Percentiles rank a stretch among this genome's conserved stretches.
Evolutionary conservation across 768 basidiomycete species (phyloP).

Genomic region (Tulasnella sp.): DNA sequence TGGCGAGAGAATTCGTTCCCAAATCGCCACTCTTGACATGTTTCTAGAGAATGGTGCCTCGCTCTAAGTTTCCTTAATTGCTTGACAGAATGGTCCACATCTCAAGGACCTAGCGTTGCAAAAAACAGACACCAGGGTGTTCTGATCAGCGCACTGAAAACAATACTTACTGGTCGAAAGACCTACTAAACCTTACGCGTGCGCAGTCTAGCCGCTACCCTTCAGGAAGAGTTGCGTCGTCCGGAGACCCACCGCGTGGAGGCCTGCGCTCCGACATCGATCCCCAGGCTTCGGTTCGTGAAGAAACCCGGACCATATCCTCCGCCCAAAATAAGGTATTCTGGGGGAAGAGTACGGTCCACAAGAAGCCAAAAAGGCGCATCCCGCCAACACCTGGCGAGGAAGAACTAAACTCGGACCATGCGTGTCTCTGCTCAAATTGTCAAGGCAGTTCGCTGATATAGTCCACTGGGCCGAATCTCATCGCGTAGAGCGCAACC

Average conservation of each 20-base stretch:
- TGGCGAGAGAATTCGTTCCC: too few relatives aligned
- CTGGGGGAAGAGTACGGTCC: not conserved
- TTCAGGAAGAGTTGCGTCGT: not conserved
- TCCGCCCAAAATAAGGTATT: not conserved
- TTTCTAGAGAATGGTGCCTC: too few relatives aligned
- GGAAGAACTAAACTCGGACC: not conserved
- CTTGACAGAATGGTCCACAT: too few relatives aligned
- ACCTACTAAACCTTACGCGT: not conserved
- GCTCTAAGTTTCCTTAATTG: too few relatives aligned
- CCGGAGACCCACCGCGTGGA: not conserved
- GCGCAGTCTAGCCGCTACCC: not conserved
- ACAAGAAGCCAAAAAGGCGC: not conserved
- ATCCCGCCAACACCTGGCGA: not conserved
- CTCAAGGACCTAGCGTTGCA: too few relatives aligned
- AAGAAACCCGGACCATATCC: not conserved
- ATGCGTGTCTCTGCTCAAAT: not conserved
- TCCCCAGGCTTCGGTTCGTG: not conserved
- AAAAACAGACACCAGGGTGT: too few relatives aligned
- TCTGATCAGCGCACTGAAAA: too few relatives aligned
- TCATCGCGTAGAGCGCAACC: not conserved
- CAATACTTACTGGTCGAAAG: too few relatives aligned
- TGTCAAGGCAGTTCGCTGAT: not conserved
- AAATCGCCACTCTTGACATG: too few relatives aligned
- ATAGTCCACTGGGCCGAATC: not conserved
- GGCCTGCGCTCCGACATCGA: conserved; percentile 1